phyloP scores from a whole-genome alignment of 2,329 filamentous ascomycete genomes.

The Pyricularia sp. region DNA sequence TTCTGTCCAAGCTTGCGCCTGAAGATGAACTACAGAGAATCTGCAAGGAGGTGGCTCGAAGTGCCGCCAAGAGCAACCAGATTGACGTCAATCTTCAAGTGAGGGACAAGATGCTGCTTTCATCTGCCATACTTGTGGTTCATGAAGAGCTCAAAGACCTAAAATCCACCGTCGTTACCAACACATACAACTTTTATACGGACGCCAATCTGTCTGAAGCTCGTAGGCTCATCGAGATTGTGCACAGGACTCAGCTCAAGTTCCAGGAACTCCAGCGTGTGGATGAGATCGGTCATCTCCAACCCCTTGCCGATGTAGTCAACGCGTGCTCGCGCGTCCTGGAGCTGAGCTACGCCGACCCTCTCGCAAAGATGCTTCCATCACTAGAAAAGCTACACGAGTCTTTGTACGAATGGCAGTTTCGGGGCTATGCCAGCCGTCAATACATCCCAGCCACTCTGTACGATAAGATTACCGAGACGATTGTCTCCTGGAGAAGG shows the following conservation, averaged over 20 bases:
- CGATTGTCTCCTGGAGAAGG: conserved; percentile 79
- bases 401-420: conserved; percentile 87
- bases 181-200: conserved; percentile 76
- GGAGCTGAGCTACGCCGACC: conserved; percentile 64
- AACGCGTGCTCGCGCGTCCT: conserved; percentile 62
- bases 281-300: conserved; percentile 59
- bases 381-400: conserved; percentile 79
- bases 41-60: conserved; percentile 15
- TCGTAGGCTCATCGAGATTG: conserved; percentile 56
- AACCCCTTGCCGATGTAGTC: conserved; percentile 65
- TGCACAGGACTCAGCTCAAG: conserved; percentile 54
- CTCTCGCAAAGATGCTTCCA: conserved; percentile 73
- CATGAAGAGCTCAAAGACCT: conserved; percentile 37
- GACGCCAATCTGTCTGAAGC: conserved; percentile 67
- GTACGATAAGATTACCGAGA: conserved; percentile 65
- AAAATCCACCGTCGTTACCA: conserved; percentile 10
- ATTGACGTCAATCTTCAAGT: conserved; percentile 6
- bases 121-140: conserved; percentile 52
- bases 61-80: neutral
- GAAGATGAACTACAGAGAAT: conserved; percentile 28
- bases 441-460: conserved; percentile 56
- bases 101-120: conserved; percentile 44
- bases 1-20: conserved; percentile 28
- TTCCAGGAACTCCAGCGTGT: conserved; percentile 59
- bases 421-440: conserved; percentile 69